Evolutionary conservation across 2,329 filamentous ascomycete genomes (phyloP), one percentile per base, ranked within the genome.

Genomic region (Trichoderma sp.): DNA sequence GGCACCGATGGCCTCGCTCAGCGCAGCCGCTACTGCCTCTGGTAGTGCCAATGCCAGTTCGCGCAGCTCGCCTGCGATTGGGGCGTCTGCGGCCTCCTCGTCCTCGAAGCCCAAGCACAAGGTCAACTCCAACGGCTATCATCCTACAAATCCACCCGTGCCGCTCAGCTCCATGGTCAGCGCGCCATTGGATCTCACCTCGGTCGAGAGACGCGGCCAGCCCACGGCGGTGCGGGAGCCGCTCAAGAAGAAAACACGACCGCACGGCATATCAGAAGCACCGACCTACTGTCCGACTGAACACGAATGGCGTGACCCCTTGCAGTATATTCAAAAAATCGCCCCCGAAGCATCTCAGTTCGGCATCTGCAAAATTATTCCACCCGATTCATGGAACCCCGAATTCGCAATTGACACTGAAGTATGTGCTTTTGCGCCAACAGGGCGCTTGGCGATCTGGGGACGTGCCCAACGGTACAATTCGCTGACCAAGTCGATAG

Each of bases 361-460:
- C 82, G 96, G 96, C 65, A 93, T 99, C 69, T 95, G 94, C 87
- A 97, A 98, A 82, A 93, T 99, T 74, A 93, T 99, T 71, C 96
- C 96, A 6, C 96, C 96, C 0, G 93, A 96, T 74, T 90, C 88
- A 39, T 99, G 96, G 96, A 95, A 97, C 78, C 96, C 96, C 8
- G 88, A 94, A 18, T 98, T 99, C 81, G 95, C 95, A 57, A 97
- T 99, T 78, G 94, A 99, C 80, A 98, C 95, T 26, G 94, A 98
- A 90, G 95, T 98, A 76, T 60, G 81, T 74, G 18, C 18, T 28
- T 12, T 62, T 57, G 43, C 43, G 15, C 28, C 39, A 26, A 64
- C 30, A 43, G 21, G 7, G 60, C 12, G 73, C 12, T 30, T 51
- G 68, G 34, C 30, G 21, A 47, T n/a, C 39, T 51, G 68, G 34